Base-by-base conservation (phyloP, 2,329 filamentous ascomycete species). In the Aspergillus fumigatiaffinis region DNA sequence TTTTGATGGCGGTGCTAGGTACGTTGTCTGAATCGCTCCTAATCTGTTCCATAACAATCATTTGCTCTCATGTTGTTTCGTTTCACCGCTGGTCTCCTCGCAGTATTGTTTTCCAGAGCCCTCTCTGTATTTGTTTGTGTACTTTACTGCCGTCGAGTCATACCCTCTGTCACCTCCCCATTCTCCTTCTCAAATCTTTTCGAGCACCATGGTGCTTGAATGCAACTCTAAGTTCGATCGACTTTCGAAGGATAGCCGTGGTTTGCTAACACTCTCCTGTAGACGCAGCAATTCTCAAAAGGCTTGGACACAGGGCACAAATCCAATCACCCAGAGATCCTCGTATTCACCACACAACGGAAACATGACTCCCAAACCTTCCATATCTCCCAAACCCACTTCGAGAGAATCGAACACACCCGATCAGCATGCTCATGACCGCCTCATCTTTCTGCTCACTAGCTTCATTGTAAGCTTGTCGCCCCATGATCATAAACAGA, bases 291-390 rank as follows among this genome's bases (percentile, higher is more conserved):
- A 72, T 71, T 77, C 79, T 50, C 82, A 81, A 63, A 85, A 83
- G 72, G 83, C 83, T 67, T 87, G 85, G 85, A 79, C 80, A 51
- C 78, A 81, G 67, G 83, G 82, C 65, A 79, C 81, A 56, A 87
- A 87, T 69, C 82, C 84, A 48, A 81, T 85, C 69, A 84, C 82
- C 21, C 82, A 86, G 64, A 81, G 82, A 63, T 70, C 79, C 49
- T 76, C 79, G 9, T 70, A 77, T 53, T 69, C 73, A 58, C 77
- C 79, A 58, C 77, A 80, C 61, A 87, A 87, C 76, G 84, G 84
- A 64, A 78, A 75, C 60, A 74, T 77, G 63, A 73, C 72, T 44
- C 66, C 76, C 53, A 82, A 79, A 62, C 68, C 75, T 35, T 67
- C 71, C 32, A 65, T 67, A 20, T 70, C 73, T 17, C 66, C 75